Evolutionary conservation across 2,329 filamentous ascomycete species (phyloP).

Genomic region (Fusarium fracticaudum): DNA sequence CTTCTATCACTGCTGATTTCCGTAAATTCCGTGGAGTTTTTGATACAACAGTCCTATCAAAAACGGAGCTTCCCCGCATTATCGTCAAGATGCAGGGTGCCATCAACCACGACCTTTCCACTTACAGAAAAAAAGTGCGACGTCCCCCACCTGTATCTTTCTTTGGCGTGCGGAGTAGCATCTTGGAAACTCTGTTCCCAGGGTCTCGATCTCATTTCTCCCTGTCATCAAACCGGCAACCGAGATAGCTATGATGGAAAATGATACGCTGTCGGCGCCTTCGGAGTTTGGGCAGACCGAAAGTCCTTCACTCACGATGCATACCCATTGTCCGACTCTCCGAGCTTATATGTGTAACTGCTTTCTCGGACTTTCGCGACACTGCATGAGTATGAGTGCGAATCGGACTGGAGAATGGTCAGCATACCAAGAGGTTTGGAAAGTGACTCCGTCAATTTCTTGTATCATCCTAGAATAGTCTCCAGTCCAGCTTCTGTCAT

Average conservation of each 20-base stretch:
- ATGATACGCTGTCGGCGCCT: neutral
- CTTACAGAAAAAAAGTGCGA: constrained; percentile 12
- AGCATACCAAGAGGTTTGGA: no score
- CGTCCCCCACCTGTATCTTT: neutral
- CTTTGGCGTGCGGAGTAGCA: neutral
- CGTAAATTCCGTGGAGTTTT: neutral
- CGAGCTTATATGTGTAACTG: neutral
- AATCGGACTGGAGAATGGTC: neutral
- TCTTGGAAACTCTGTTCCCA: neutral
- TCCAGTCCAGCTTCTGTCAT: neutral
- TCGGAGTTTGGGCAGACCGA: neutral
- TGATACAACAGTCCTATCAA: neutral
- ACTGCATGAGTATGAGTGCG: neutral
- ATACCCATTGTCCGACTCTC: neutral
- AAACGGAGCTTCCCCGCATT: neutral
- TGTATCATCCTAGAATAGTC: neutral
- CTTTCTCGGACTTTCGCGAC: neutral
- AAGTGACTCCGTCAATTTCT: no score
- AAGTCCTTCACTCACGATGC: neutral
- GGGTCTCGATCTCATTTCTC: neutral
- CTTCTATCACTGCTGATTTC: neutral
- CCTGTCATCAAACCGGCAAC: neutral
- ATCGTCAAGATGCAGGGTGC: neutral
- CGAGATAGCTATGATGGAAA: neutral
- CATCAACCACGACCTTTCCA: neutral